A percentile compares a stretch with the other conserved stretches of the same genome.
These are phyloP conservation scores for Claviceps sp. DNA, from an alignment of 2,329 filamentous ascomycete genomes.

Conservation along the genomic window DNA sequence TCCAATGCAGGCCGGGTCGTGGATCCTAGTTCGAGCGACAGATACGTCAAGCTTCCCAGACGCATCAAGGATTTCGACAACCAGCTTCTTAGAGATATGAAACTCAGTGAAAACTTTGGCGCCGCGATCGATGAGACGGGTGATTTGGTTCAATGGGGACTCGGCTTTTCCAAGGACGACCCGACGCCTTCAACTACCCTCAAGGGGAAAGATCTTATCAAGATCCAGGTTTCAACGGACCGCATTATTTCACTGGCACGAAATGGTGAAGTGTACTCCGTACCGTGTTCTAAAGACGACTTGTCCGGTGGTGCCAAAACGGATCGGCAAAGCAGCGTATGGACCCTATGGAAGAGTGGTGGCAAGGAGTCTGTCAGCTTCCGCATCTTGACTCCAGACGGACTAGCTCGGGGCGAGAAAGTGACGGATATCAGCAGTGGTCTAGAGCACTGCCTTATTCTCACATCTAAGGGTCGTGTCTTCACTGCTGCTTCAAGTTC, in stretches of 20 bases:
- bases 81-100: conserved; percentile 72
- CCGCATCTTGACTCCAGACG: conserved; percentile 53
- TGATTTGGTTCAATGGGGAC: conserved; percentile 85
- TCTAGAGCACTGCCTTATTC: conserved; percentile 71
- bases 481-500: conserved; percentile 79
- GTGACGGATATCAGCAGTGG: conserved; percentile 65
- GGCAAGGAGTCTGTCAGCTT: conserved; percentile 45
- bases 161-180: conserved; percentile 53
- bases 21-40: conserved; percentile 67
- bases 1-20: conserved; percentile 77
- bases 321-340: conserved; percentile 41
- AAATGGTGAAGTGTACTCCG: conserved; percentile 67
- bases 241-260: conserved; percentile 68
- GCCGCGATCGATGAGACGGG: conserved; percentile 80
- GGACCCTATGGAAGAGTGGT: conserved; percentile 55
- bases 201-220: conserved; percentile 65
- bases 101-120: conserved; percentile 69
- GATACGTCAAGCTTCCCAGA: conserved; percentile 64
- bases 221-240: conserved; percentile 66
- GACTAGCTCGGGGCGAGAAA: conserved; percentile 55
- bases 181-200: conserved; percentile 58
- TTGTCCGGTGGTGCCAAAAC: conserved; percentile 51
- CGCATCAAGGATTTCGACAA: conserved; percentile 75
- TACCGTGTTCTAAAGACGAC: conserved; percentile 64
- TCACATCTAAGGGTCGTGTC: conserved; percentile 73